Percentiles rank a stretch among this genome's conserved stretches.
phyloP scores from a whole-genome alignment of 352 stramenopile species.

The Pythium dissotocum region DNA sequence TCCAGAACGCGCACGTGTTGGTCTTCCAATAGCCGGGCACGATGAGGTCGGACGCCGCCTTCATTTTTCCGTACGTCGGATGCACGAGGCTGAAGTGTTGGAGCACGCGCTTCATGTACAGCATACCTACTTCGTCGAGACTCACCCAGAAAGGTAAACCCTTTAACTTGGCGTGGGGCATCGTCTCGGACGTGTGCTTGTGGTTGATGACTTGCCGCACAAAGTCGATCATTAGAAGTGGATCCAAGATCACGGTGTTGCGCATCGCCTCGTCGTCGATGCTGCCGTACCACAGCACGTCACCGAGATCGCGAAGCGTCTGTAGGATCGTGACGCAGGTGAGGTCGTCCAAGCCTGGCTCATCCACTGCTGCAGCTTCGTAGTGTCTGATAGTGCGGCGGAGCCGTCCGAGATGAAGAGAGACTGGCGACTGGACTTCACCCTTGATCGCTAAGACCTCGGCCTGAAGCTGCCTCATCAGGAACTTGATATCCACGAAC shows the following conservation, averaged over 20 bases:
- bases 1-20: neutral
- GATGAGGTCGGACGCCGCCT: conserved; percentile 16
- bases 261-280: neutral
- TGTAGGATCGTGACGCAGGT: conserved; percentile 2
- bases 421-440: too few species aligned
- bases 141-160: conserved; percentile 1
- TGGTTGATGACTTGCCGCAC: conserved; percentile 11
- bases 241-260: conserved; percentile 5
- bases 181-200: conserved; percentile 6
- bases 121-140: neutral
- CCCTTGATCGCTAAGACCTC: neutral
- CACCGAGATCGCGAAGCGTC: conserved; percentile 14
- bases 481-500: neutral
- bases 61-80: conserved; percentile 8
- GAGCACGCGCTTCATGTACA: conserved; percentile 24
- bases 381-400: too few species aligned
- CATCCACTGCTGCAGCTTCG: neutral
- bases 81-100: conserved; percentile 18
- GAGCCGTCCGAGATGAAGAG: too few species aligned
- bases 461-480: neutral
- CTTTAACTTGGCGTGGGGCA: conserved; percentile 1
- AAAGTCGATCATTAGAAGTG: conserved; percentile 14
- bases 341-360: neutral
- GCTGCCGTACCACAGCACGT: conserved; percentile 13
- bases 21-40: neutral